Conservation (phyloP, 148 eudicot species). For the Amaranthus cruentus region DNA sequence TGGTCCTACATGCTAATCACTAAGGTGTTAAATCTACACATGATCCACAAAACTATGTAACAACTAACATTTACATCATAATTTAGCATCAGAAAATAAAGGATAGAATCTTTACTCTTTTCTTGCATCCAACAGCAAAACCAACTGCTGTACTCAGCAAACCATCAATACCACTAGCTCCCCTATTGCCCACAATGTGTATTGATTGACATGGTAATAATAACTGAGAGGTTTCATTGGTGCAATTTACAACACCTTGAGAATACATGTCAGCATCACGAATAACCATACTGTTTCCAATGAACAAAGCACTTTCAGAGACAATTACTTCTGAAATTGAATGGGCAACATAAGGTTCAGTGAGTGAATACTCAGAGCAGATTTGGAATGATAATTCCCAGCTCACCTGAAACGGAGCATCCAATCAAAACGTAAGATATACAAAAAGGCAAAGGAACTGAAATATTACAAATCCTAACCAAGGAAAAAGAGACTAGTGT, state of each 20-base stretch:
- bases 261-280: constrained; percentile 96
- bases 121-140: constrained; percentile 84
- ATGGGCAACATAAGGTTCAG: constrained; percentile 77
- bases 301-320: constrained; percentile 66
- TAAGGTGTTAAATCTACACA: neutral
- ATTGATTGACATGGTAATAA: constrained; percentile 54
- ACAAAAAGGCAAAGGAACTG: neutral
- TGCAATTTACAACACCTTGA: constrained; percentile 32
- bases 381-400: constrained; percentile 68
- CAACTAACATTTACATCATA: neutral
- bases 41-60: neutral
- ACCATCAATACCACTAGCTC: constrained; percentile 99
- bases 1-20: constrained; percentile 2
- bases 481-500: neutral
- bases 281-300: constrained; percentile 93
- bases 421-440: constrained; percentile 9
- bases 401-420: constrained; percentile 50
- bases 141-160: constrained; percentile 88
- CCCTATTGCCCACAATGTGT: constrained; percentile 78
- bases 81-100: constrained; percentile 2
- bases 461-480: neutral
- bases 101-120: constrained; percentile 51
- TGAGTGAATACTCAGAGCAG: constrained; percentile 48
- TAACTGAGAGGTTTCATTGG: constrained; percentile 25
- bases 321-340: constrained; percentile 46